Evolutionary conservation across 305 asterid species (phyloP).

Genomic region (Lippia alba): DNA sequence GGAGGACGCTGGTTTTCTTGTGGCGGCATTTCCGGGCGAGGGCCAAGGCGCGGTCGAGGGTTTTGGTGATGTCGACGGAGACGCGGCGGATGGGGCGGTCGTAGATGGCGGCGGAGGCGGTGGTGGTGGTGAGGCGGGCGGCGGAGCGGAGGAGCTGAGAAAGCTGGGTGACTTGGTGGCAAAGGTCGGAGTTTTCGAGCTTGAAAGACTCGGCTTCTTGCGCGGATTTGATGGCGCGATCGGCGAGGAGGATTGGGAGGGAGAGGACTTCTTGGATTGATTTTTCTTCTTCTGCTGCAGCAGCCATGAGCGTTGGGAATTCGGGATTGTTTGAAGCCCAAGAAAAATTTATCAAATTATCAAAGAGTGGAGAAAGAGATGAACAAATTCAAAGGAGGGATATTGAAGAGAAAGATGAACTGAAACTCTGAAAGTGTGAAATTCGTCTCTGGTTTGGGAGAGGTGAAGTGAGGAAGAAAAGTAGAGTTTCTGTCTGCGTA

Average conservation of each 20-base stretch:
- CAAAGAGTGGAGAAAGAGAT: not conserved
- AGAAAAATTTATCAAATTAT: no score
- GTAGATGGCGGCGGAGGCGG: conserved; percentile 47
- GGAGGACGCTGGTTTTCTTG: conserved; percentile 57
- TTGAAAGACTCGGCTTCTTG: conserved; percentile 59
- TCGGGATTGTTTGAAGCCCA: not conserved
- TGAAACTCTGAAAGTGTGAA: no score
- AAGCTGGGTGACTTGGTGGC: conserved; percentile 49
- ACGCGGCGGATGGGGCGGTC: conserved; percentile 80
- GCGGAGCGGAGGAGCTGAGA: conserved; percentile 59
- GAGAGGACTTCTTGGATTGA: conserved; percentile 60
- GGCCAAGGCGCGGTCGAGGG: conserved; percentile 58
- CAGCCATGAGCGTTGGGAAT: conserved; percentile 31
- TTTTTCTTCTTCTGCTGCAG: conserved; percentile 52
- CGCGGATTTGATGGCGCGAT: conserved; percentile 57
- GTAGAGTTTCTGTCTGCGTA: not conserved
- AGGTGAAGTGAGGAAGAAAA: not conserved
- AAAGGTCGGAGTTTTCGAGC: conserved; percentile 49
- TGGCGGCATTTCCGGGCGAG: conserved; percentile 61
- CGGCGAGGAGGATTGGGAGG: conserved; percentile 59
- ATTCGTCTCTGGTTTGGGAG: no score
- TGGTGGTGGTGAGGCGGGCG: conserved; percentile 52
- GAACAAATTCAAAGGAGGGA: no score
- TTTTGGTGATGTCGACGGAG: conserved; percentile 48
- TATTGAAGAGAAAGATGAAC: not conserved